Percentiles rank a stretch among this genome's conserved stretches.
phyloP scores from a whole-genome alignment of 148 eudicot species.

The Camellia granthamiana region DNA sequence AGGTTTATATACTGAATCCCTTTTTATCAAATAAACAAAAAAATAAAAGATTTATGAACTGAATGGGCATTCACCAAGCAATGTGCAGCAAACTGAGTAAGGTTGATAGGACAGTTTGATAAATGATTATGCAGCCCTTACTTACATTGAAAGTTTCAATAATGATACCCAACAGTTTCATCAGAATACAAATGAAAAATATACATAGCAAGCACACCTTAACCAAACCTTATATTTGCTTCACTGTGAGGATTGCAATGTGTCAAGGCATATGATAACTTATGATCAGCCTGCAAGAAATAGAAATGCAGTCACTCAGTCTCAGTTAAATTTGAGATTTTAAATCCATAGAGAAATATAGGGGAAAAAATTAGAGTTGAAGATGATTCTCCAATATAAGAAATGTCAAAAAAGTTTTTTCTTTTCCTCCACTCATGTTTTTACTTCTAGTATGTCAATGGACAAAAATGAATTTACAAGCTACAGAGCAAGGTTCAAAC shows the following conservation, averaged over 20 bases:
- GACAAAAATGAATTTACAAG: not conserved
- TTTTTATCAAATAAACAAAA: no score
- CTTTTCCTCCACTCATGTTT: not conserved
- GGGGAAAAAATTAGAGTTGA: not conserved
- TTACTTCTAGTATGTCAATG: not conserved
- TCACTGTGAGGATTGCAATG: constrained; percentile 70
- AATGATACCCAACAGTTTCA: not conserved
- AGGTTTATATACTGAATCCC: constrained; percentile 4
- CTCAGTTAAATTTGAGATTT: not conserved
- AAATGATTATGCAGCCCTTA: not conserved
- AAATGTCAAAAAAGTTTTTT: not conserved
- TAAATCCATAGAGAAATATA: not conserved
- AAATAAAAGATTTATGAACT: no score
- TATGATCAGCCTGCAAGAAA: constrained; percentile 76
- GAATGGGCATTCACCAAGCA: not conserved
- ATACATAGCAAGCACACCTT: constrained; percentile 16
- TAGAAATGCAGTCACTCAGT: not conserved
- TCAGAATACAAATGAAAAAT: not conserved
- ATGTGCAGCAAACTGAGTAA: not conserved
- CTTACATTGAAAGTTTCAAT: not conserved
- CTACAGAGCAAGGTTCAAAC: not conserved
- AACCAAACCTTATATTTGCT: constrained; percentile 75
- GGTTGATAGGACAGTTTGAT: not conserved
- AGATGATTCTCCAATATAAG: not conserved
- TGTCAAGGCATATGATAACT: constrained; percentile 83